These are phyloP conservation scores for Mortierella sp. DNA, from an alignment of 371 early-diverging fungal genomes.

Conservation along the genomic window DNA sequence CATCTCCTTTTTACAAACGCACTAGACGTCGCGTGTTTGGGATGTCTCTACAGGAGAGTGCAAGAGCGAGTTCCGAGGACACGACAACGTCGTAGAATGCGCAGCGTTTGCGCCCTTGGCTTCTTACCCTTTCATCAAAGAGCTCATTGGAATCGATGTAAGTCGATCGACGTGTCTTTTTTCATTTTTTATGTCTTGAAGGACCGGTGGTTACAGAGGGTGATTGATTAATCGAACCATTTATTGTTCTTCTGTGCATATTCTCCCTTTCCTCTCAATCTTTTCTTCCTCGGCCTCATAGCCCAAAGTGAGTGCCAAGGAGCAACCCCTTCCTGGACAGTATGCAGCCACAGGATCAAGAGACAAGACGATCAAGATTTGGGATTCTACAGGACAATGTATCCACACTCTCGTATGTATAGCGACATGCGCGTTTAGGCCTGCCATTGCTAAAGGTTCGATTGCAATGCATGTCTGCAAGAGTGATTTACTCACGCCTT, in stretches of 20 bases:
- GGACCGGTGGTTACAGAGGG: too few species aligned
- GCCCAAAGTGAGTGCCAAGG: constrained; percentile 60
- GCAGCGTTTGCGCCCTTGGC: constrained; percentile 84
- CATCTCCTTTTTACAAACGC: neutral
- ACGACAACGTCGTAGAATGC: constrained; percentile 96
- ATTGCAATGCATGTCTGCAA: neutral
- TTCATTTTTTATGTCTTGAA: too few species aligned
- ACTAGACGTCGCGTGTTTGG: constrained; percentile 87
- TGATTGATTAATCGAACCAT: too few species aligned
- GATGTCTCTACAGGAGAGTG: constrained; percentile 81
- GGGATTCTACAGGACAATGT: constrained; percentile 84
- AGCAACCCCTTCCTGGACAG: constrained; percentile 71
- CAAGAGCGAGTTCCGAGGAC: constrained; percentile 86
- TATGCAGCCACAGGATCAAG: constrained; percentile 88
- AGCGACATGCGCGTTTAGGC: too few species aligned
- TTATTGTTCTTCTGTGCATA: too few species aligned
- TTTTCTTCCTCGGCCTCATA: constrained; percentile 17
- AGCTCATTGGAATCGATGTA: constrained; percentile 78
- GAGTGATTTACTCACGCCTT: neutral
- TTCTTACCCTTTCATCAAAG: constrained; percentile 75
- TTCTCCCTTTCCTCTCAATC: neutral
- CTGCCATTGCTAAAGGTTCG: constrained; percentile 19
- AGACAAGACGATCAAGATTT: constrained; percentile 91
- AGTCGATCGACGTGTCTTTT: too few species aligned
- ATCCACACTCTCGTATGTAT: constrained; percentile 77